These are phyloP conservation scores for Clavispora fructus DNA, from an alignment of 805 yeast genomes.

Conservation along the genomic window DNA sequence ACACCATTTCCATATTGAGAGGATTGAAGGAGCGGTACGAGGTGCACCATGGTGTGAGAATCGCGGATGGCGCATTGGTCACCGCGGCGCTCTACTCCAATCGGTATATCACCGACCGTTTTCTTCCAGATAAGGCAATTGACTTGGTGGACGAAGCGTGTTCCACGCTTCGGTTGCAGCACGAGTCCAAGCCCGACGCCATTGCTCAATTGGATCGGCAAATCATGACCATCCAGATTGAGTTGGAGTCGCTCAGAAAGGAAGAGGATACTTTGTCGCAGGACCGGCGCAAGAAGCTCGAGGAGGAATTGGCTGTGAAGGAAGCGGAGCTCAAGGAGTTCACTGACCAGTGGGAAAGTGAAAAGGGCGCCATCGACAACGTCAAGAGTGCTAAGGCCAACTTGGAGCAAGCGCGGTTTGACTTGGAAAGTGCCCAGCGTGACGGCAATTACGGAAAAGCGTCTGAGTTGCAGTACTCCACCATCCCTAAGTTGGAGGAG, in stretches of 20 bases:
- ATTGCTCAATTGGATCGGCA: constrained; percentile 83
- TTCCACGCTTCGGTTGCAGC: constrained; percentile 89
- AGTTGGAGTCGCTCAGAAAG: constrained; percentile 86
- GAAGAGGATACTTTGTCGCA: constrained; percentile 82
- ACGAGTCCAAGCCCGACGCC: constrained; percentile 95
- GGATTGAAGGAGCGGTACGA: constrained; percentile 93
- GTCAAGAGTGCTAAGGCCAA: constrained; percentile 77
- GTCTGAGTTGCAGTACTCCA: constrained; percentile 81
- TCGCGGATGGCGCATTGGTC: constrained; percentile 86
- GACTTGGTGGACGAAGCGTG: constrained; percentile 97
- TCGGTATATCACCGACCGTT: constrained; percentile 87
- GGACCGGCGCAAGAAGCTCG: constrained; percentile 72
- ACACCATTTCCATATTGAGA: constrained; percentile 84
- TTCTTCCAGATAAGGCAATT: constrained; percentile 92
- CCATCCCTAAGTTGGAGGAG: constrained; percentile 73
- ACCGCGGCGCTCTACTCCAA: constrained; percentile 89
- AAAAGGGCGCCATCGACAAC: constrained; percentile 67
- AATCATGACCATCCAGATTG: constrained; percentile 91
- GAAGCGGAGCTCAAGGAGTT: constrained; percentile 62
- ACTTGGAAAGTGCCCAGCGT: constrained; percentile 77
- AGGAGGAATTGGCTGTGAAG: constrained; percentile 59
- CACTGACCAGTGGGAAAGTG: constrained; percentile 83
- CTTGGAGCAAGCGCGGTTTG: constrained; percentile 78
- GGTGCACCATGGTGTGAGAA: constrained; percentile 96
- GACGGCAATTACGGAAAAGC: constrained; percentile 84